Evolutionary conservation across 2,329 filamentous ascomycete species (phyloP).

Genomic region (Arthrobotrys sinensis): DNA sequence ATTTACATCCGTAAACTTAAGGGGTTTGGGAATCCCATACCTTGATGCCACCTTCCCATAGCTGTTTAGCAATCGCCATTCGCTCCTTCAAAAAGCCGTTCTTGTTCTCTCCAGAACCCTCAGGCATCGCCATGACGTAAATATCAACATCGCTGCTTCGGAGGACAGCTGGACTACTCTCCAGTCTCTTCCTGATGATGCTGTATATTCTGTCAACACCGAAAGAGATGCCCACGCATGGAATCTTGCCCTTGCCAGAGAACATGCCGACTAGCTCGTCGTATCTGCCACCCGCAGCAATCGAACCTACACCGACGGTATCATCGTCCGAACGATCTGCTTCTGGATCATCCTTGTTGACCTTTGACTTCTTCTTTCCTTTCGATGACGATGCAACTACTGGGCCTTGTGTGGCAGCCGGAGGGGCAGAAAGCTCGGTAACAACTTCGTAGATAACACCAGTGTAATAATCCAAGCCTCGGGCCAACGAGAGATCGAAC

Average conservation of each 20-base stretch:
- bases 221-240: slow-evolving; percentile 92
- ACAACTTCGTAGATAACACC: slow-evolving; percentile 92
- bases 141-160: slow-evolving; percentile 86
- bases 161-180: slow-evolving; percentile 72
- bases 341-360: slow-evolving; percentile 71
- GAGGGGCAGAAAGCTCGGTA: slow-evolving; percentile 81
- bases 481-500: slow-evolving; percentile 90
- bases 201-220: slow-evolving; percentile 96
- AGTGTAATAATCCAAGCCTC: slow-evolving; percentile 94
- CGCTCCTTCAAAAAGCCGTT: slow-evolving; percentile 85
- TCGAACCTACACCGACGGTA: slow-evolving; percentile 86
- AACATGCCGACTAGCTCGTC: slow-evolving; percentile 97
- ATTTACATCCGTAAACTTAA: not conserved
- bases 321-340: slow-evolving; percentile 83
- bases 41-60: slow-evolving; percentile 93
- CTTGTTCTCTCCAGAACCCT: slow-evolving; percentile 81
- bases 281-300: slow-evolving; percentile 91
- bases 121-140: slow-evolving; percentile 88
- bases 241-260: slow-evolving; percentile 84
- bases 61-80: slow-evolving; percentile 80
- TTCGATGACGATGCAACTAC: slow-evolving; percentile 68
- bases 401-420: slow-evolving; percentile 65
- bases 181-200: slow-evolving; percentile 84
- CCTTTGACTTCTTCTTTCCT: slow-evolving; percentile 71
- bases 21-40: slow-evolving; percentile 67